These are phyloP conservation scores for Fraxinus floribunda DNA, from an alignment of 305 asterid species.

Conservation along the genomic window DNA sequence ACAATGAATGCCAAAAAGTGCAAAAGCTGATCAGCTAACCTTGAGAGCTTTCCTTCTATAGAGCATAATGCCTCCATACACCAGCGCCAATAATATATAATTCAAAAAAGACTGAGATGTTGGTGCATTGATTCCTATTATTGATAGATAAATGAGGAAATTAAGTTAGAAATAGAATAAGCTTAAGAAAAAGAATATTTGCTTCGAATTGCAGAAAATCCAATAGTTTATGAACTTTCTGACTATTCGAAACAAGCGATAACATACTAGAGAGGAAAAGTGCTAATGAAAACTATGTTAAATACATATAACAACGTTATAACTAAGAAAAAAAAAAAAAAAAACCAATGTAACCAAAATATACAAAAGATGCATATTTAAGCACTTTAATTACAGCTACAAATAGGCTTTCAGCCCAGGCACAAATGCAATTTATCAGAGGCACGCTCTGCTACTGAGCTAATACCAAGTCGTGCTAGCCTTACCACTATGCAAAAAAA, in stretches of 20 bases:
- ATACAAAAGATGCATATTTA: not conserved
- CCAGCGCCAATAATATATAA: slow-evolving; percentile 73
- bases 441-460: not conserved
- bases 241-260: not conserved
- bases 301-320: not conserved
- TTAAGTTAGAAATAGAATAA: not conserved
- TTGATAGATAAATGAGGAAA: slow-evolving; percentile 13
- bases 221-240: not conserved
- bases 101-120: slow-evolving; percentile 94
- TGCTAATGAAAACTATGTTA: not conserved
- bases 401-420: not conserved
- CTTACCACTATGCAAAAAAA: not conserved
- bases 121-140: slow-evolving; percentile 90
- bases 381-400: not conserved
- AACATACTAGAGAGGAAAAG: not conserved
- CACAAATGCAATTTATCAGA: not conserved
- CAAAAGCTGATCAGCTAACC: slow-evolving; percentile 44
- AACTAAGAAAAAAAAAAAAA: not conserved
- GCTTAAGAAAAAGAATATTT: not conserved
- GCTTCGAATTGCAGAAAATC: not conserved
- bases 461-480: not conserved
- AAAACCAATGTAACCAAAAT: not conserved
- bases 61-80: slow-evolving; percentile 75
- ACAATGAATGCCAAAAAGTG: not conserved
- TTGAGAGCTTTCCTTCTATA: slow-evolving; percentile 69